Percentiles rank a stretch among this genome's conserved stretches.
Evolutionary conservation across 768 basidiomycete species (phyloP).

Genomic region (Phaeotremella fagi): DNA sequence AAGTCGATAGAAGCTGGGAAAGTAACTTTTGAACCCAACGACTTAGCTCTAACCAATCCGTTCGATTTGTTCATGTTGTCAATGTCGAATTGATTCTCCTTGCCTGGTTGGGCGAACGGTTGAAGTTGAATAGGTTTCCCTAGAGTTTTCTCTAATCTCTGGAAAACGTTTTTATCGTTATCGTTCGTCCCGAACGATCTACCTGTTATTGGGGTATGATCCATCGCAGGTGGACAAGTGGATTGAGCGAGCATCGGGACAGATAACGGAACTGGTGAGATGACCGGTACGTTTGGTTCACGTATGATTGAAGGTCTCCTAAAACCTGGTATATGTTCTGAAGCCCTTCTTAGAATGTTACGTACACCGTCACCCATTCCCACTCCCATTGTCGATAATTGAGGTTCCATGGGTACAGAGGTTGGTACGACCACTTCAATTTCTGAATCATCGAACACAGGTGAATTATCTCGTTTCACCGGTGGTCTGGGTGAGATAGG

Average conservation of each 20-base stretch:
- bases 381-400: background rate
- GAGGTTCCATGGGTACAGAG: background rate
- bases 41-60: background rate
- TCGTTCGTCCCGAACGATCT: slow-evolving; percentile 2
- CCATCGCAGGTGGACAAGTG: slow-evolving; percentile 24
- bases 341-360: slow-evolving; percentile 20
- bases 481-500: too few relatives aligned
- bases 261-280: background rate
- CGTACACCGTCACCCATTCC: slow-evolving; percentile 9
- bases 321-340: slow-evolving; percentile 23
- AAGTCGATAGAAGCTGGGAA: background rate
- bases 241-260: slow-evolving; percentile 1
- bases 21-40: background rate
- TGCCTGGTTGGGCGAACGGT: background rate
- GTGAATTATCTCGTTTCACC: background rate
- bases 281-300: background rate
- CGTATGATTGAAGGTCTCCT: slow-evolving; percentile 1
- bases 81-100: too few relatives aligned
- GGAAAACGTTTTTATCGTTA: slow-evolving; percentile 1
- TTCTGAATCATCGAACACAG: slow-evolving; percentile 11
- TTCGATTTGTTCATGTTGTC: background rate
- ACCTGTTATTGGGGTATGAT: slow-evolving; percentile 20
- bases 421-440: slow-evolving; percentile 7
- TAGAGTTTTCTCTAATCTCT: slow-evolving; percentile 11
- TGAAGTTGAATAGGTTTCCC: too few relatives aligned